Evolutionary conservation across 176 grass and related monocot species (phyloP), one percentile per base, ranked within the genome.

Genomic region (Poa annua): DNA sequence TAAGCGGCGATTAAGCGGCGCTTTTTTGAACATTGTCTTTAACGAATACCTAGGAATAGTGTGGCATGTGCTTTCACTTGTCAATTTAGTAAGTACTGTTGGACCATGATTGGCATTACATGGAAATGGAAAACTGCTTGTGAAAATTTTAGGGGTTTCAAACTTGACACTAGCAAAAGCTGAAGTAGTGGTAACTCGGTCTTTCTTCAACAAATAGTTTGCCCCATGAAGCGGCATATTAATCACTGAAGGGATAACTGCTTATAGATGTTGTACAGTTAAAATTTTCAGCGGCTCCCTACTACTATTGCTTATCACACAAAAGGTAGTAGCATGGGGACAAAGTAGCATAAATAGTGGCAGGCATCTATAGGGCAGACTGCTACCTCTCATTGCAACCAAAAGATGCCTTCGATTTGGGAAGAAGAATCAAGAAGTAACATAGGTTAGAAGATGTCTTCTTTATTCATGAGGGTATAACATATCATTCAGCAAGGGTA

Each of bases 271-370:
- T 48, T 67, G 55, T 47, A 62, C 54, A 60, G 13, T 48, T 70
- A 54, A 76, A 76, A 39, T 12, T 24, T 81, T 38, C n/a, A 36
- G 39, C 4, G 0, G 20, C 49, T 64, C 68, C 45, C 39, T 47
- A 50, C 45, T 49, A 34, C 2, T 39, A 20, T 53, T 80, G 11
- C 6, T 29, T 4, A 74, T 83, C 61, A 76, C 44, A 66, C 32
- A 68, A 25, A 81, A 26, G 38, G 41, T 16, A 34, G 16, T 57
- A 21, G 8, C 65, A 56, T 21, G 12, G 13, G 35, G 24, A 56
- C 38, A 11, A 74, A 80, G 38, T 81, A 75, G 59, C 35, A 59
- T 32, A 75, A 85, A 75, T 32, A 12, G 17, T 19, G 67, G 59
- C 4, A 17, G 38, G 35, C 3, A 57, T 24, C 29, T 74, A 81